phyloP scores from a whole-genome alignment of 805 yeast species.

The Saturnispora silvae region DNA sequence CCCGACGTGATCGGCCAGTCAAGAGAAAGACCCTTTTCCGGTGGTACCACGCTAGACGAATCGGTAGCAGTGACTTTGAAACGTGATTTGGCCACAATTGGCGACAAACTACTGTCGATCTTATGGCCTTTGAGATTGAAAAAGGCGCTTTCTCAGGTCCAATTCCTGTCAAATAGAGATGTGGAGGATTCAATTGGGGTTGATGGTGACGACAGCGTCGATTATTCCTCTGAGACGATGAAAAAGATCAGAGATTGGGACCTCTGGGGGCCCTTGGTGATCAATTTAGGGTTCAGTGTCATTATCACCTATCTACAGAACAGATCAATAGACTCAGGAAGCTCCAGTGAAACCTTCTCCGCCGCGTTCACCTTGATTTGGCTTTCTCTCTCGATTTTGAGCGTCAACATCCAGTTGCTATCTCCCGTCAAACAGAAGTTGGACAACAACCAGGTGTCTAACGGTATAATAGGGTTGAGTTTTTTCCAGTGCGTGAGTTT shows the following conservation, averaged over 20 bases:
- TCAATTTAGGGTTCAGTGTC: conserved; percentile 38
- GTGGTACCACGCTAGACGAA: conserved; percentile 51
- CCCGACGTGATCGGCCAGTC: conserved; percentile 24
- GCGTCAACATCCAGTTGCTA: conserved; percentile 43
- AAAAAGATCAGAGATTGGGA: conserved; percentile 44
- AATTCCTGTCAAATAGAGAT: conserved; percentile 10
- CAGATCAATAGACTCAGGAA: conserved; percentile 19
- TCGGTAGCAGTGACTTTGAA: conserved; percentile 38
- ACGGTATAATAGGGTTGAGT: conserved; percentile 32
- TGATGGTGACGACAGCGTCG: conserved; percentile 16
- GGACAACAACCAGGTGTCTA: conserved; percentile 19
- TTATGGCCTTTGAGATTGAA: conserved; percentile 29
- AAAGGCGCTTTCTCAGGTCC: conserved; percentile 19
- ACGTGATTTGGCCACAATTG: conserved; percentile 26
- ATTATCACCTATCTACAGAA: conserved; percentile 35
- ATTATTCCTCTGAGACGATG: conserved; percentile 26
- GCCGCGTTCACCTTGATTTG: conserved; percentile 45
- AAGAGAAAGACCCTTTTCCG: conserved; percentile 41
- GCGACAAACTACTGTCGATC: conserved; percentile 26
- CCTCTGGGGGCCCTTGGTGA: conserved; percentile 51
- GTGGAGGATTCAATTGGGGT: conserved; percentile 19
- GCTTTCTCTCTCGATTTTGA: conserved; percentile 37
- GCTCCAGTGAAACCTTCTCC: conserved; percentile 40
- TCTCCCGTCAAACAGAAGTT: conserved; percentile 34
- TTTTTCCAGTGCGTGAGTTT: conserved; percentile 48